These are phyloP conservation scores for Conticribra guillardii DNA, from an alignment of 108 stramenopile genomes.

Conservation along the genomic window DNA sequence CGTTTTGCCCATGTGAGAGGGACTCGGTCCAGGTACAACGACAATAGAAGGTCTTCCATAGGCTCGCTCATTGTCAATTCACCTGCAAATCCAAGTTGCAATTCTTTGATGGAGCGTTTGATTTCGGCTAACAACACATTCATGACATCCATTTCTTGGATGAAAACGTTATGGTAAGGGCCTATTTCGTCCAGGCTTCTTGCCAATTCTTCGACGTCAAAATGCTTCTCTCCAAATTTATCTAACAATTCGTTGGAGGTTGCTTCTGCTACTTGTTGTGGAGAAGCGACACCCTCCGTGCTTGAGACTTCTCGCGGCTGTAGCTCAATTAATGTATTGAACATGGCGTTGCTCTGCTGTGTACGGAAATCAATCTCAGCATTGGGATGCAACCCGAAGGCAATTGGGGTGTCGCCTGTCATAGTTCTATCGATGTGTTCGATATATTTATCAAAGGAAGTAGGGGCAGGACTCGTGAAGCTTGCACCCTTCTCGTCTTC, in stretches of 20 bases:
- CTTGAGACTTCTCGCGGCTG: constrained; percentile 55
- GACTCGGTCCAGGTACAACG: constrained; percentile 78
- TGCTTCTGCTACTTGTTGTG: constrained; percentile 67
- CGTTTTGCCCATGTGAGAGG: constrained; percentile 81
- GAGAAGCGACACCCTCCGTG: constrained; percentile 52
- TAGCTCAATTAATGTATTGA: constrained; percentile 56
- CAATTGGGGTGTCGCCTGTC: constrained; percentile 86
- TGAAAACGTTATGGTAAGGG: constrained; percentile 92
- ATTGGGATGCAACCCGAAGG: constrained; percentile 93
- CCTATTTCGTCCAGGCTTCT: constrained; percentile 77
- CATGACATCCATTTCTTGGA: constrained; percentile 94
- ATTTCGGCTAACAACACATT: constrained; percentile 82
- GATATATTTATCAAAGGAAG: constrained; percentile 90
- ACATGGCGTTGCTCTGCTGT: constrained; percentile 78
- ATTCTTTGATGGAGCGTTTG: constrained; percentile 82
- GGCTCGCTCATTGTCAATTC: constrained; percentile 91
- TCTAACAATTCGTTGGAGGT: constrained; percentile 72
- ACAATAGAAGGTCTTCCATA: constrained; percentile 81
- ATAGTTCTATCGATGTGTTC: constrained; percentile 86
- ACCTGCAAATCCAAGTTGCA: constrained; percentile 89
- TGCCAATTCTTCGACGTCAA: constrained; percentile 84
- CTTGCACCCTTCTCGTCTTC: constrained; percentile 86
- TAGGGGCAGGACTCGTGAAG: constrained; percentile 85
- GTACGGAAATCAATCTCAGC: constrained; percentile 95
- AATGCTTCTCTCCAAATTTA: constrained; percentile 82